phyloP scores from a whole-genome alignment of 208 protist genomes.

The Balamuthia mandrillaris region DNA sequence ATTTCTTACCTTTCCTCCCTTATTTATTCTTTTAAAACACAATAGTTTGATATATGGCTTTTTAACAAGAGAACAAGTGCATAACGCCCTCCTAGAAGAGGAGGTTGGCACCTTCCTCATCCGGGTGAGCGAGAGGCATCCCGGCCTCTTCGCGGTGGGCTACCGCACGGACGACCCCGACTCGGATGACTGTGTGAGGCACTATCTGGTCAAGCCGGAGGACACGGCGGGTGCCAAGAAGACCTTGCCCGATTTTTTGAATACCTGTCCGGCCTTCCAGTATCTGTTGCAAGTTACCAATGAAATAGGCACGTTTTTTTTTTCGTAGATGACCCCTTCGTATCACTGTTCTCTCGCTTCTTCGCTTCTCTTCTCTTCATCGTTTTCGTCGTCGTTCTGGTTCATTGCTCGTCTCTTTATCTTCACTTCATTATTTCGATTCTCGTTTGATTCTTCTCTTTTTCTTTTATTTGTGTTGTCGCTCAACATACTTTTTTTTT shows the following conservation, averaged over 20 bases:
- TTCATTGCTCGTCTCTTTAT: not conserved
- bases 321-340: not conserved
- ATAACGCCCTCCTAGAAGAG: conserved; percentile 38
- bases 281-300: not conserved
- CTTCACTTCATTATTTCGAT: not conserved
- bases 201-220: not conserved
- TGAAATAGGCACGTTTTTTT: not conserved
- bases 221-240: conserved; percentile 39
- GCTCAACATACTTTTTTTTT: no score
- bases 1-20: no score
- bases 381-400: not conserved
- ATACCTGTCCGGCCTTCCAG: not conserved
- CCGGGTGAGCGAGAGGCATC: conserved; percentile 42
- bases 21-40: no score
- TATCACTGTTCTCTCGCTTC: no score
- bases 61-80: conserved; percentile 45
- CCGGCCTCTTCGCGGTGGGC: conserved; percentile 49
- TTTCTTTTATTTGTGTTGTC: no score
- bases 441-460: no score
- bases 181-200: not conserved
- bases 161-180: conserved; percentile 48
- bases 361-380: not conserved
- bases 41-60: conserved; percentile 55
- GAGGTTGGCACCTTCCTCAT: conserved; percentile 57
- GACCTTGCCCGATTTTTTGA: conserved; percentile 28